Base-by-base conservation (phyloP, 257 asterid genomes). In the Jasminum sambac region DNA sequence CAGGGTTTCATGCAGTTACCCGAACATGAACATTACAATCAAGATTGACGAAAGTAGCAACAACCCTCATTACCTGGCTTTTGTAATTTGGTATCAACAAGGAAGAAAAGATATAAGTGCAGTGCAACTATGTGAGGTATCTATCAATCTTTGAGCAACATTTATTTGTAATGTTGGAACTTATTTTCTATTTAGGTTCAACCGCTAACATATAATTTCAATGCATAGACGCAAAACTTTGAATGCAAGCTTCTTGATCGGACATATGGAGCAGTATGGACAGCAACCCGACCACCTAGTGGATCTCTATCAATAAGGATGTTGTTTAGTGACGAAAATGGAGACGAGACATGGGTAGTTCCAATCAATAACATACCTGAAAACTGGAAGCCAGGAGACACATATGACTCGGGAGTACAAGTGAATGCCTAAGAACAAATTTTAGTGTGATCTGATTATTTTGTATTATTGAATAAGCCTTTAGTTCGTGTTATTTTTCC, bases 1-100 rank as follows among this genome's bases (percentile, higher is more conserved):
- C 84, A 89, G 96, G 98, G 92, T 92, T 40, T 70, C 96, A 14
- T 92, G 98, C 83, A 89, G 76, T 89, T 92, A 89, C 63, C 86
- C 94, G 2, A 75, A 76, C 85, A 84, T 73, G 80, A 89, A 89
- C 68, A 86, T 86, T 34, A 82, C 94, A 19, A 74, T 89, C 66
- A 85, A 86, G 84, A 92, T 89, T 19, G 88, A 88, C 5, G 92
- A 86, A 39, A 85, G 66, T 81, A 92, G 98, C 85, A 81, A 69
- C 68, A 69, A 86, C 79, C 96, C 98, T 73, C 70, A 89, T 70
- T 92, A 92, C 75, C 75, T 89, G 73, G 96, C 88, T 59, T 91
- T 91, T 39, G 93, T 85, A 23, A 86, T 91, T 67, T 78, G 89
- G 98, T 69, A 89, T 64, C 95, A 91, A 69, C 94, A 88, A 78